phyloP scores from a whole-genome alignment of 1,284 basidiomycete genomes.

The Cryptococcus maquisensis region DNA sequence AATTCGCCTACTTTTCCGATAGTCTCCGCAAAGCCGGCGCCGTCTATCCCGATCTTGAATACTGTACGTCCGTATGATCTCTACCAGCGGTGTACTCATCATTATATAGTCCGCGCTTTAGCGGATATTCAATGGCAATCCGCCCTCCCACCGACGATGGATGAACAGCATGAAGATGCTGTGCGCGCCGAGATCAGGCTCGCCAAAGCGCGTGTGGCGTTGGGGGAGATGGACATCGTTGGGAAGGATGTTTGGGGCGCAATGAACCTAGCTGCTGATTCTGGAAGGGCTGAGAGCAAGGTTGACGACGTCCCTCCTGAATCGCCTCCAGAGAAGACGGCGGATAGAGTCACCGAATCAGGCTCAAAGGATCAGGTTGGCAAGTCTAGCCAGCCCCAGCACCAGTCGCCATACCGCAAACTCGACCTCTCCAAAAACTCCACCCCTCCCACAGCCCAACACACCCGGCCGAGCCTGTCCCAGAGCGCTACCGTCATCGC shows the following conservation, averaged over 20 bases:
- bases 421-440: no score
- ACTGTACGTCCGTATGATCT: constrained; percentile 8
- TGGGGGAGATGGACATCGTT: constrained; percentile 20
- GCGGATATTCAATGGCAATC: constrained; percentile 18
- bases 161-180: constrained; percentile 10
- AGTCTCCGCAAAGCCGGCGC: constrained; percentile 9
- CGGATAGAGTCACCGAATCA: no score
- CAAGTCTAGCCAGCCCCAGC: no score
- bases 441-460: no score
- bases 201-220: constrained; percentile 17
- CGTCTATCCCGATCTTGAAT: constrained; percentile 13
- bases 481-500: no score
- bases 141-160: constrained; percentile 8
- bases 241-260: constrained; percentile 8
- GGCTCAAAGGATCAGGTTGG: no score
- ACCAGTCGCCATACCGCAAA: no score
- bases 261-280: background rate
- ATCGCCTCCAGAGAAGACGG: no score
- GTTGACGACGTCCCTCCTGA: no score
- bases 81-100: background rate
- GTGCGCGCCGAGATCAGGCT: constrained; percentile 13
- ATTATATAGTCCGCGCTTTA: constrained; percentile 11
- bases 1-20: constrained; percentile 12
- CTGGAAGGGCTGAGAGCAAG: background rate
- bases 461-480: no score